Evolutionary conservation across 2,329 filamentous ascomycete genomes (phyloP).

Genomic region (Aspergillus aculeatus): DNA sequence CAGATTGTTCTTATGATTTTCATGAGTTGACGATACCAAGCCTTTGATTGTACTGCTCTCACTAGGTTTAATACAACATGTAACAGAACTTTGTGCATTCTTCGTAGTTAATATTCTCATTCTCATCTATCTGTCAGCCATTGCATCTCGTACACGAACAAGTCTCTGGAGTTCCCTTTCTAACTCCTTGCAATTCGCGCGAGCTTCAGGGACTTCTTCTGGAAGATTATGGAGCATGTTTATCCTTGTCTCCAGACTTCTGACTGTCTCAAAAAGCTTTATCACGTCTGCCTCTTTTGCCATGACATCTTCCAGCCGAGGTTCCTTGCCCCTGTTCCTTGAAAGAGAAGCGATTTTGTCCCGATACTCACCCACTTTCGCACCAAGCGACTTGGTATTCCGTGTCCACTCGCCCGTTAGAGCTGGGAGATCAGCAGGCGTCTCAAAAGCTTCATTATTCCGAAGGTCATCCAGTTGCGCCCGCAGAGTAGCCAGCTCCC

Average conservation of each 20-base stretch:
- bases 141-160: conserved; percentile 63
- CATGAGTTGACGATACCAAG: conserved; percentile 29
- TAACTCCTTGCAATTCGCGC: conserved; percentile 66
- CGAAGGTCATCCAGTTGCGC: conserved; percentile 32
- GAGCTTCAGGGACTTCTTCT: conserved; percentile 66
- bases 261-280: conserved; percentile 60
- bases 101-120: not conserved
- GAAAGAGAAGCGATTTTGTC: conserved; percentile 51
- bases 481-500: conserved; percentile 46
- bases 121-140: conserved; percentile 69
- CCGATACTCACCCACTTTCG: conserved; percentile 67
- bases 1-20: conserved; percentile 13
- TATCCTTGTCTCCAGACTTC: conserved; percentile 65
- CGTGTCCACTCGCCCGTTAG: conserved; percentile 74
- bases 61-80: conserved; percentile 10
- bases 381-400: conserved; percentile 63
- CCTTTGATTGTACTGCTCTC: conserved; percentile 12
- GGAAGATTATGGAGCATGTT: conserved; percentile 70
- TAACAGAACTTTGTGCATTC: not conserved
- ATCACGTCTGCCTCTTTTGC: conserved; percentile 60
- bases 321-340: conserved; percentile 29
- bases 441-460: conserved; percentile 48
- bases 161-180: conserved; percentile 63
- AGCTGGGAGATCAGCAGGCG: conserved; percentile 59
- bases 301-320: conserved; percentile 53